Conservation (phyloP, 1,139 yeast species). For the Saccharomycopsis crataegensis region DNA sequence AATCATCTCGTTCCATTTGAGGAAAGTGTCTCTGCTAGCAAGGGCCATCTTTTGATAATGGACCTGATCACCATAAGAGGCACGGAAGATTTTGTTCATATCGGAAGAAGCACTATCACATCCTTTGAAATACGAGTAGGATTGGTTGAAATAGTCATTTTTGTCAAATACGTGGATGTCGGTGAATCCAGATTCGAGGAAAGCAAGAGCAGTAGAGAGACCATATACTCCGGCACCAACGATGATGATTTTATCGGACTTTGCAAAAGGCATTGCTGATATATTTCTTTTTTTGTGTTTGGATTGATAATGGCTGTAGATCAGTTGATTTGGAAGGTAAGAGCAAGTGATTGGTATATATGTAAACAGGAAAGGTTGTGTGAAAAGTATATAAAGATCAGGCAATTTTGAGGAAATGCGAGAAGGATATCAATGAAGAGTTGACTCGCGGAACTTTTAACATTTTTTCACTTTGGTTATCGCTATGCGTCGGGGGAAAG, state of each 20-base stretch:
- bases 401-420: no score
- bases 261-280: background rate
- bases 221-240: slow-evolving; percentile 45
- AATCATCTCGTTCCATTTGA: slow-evolving; percentile 27
- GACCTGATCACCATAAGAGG: slow-evolving; percentile 33
- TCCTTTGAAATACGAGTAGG: slow-evolving; percentile 28
- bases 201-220: slow-evolving; percentile 35
- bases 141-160: slow-evolving; percentile 26
- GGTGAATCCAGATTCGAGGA: slow-evolving; percentile 27
- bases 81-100: slow-evolving; percentile 34
- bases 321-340: no score
- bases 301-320: no score
- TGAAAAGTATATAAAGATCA: no score
- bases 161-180: slow-evolving; percentile 32
- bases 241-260: slow-evolving; percentile 27
- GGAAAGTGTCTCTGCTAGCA: slow-evolving; percentile 30
- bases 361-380: no score
- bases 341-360: no score
- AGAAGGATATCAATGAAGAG: no score
- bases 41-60: slow-evolving; percentile 34
- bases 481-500: no score
- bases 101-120: slow-evolving; percentile 37
- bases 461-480: no score
- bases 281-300: no score
- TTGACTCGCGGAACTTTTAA: no score